phyloP scores from a whole-genome alignment of 352 stramenopile genomes.

The Phytophthora pini region DNA sequence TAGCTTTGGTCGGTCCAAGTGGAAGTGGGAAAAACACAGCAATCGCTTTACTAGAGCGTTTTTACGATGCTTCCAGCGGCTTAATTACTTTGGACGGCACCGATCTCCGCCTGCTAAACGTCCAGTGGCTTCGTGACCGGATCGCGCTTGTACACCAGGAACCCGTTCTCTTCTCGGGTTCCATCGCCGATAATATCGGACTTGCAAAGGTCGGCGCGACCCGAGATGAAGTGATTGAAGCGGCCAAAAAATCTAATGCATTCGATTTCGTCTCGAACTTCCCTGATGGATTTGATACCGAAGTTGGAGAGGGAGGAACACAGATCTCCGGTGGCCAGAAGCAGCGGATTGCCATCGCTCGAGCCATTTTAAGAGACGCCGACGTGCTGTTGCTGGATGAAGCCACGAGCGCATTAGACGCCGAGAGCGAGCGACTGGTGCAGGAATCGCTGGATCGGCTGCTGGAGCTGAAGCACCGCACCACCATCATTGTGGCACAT shows the following conservation, averaged over 20 bases:
- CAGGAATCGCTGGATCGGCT: background rate
- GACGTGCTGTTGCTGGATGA: background rate
- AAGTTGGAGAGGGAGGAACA: background rate
- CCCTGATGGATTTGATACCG: background rate
- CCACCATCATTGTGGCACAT: slow-evolving; percentile 1
- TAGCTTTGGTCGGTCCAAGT: background rate
- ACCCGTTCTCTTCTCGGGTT: background rate
- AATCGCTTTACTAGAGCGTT: background rate
- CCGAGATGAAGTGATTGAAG: background rate
- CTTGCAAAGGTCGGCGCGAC: background rate
- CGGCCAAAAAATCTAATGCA: background rate
- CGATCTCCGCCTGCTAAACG: background rate
- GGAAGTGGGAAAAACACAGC: background rate
- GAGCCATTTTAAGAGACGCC: too few species aligned
- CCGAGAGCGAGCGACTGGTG: background rate
- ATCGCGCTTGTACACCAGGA: background rate
- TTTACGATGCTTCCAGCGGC: background rate
- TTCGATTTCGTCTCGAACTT: background rate
- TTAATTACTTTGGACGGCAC: background rate
- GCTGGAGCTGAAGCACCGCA: background rate
- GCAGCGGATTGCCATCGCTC: too few species aligned
- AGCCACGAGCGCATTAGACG: background rate
- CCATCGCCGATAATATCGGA: background rate
- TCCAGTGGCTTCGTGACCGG: background rate
- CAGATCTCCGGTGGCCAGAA: too few species aligned